Evolutionary conservation across 139 green algal genomes (phyloP).

Genomic region (Micromonas commoda): DNA sequence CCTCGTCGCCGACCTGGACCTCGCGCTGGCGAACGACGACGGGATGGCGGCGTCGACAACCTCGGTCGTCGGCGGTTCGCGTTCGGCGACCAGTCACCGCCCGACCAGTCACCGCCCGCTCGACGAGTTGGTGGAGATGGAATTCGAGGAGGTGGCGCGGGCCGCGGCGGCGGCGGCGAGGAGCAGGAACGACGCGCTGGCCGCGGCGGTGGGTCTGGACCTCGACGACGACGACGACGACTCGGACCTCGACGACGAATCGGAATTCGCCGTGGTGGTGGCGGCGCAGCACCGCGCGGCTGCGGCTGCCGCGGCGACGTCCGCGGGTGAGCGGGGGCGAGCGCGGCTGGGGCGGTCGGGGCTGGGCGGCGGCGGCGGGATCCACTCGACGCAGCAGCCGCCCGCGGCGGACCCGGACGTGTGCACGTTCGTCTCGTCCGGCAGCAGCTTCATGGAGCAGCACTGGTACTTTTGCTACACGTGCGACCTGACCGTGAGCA

Average conservation of each 20-base stretch:
- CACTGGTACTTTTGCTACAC: conserved; percentile 68
- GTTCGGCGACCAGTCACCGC: no score
- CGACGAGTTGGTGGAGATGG: no score
- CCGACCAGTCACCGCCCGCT: no score
- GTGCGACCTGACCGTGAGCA: conserved; percentile 49
- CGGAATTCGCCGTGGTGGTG: background rate
- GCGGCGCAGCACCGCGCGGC: background rate
- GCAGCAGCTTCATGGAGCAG: conserved; percentile 58
- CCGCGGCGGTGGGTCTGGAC: background rate
- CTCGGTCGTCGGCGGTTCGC: no score
- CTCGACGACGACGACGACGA: background rate
- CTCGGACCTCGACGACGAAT: background rate
- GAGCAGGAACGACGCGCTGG: no score
- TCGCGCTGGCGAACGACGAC: background rate
- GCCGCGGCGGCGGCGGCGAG: no score
- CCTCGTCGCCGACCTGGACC: background rate
- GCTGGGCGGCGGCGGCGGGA: background rate
- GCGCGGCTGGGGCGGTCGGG: no score
- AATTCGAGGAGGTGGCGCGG: no score
- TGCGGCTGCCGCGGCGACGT: background rate
- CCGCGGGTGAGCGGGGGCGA: background rate
- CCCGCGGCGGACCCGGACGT: background rate
- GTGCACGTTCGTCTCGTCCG: conserved; percentile 51
- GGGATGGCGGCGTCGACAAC: background rate
- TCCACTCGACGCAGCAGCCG: background rate